Evolutionary conservation across 2,329 filamentous ascomycete species (phyloP).

Genomic region (Epichloe bromicola): DNA sequence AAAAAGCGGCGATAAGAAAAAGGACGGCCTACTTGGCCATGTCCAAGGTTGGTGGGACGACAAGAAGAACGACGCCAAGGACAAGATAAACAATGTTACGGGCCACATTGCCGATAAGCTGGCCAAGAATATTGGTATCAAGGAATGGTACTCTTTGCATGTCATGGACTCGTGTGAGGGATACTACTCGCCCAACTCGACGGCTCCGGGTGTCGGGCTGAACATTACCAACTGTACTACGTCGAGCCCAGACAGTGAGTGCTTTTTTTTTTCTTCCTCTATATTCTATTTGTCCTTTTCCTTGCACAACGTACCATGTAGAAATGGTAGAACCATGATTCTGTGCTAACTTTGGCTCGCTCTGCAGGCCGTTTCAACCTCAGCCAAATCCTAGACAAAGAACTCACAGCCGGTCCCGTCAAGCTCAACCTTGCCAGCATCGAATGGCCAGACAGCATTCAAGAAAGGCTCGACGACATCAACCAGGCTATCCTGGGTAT

Average conservation of each 20-base stretch:
- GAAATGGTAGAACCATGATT: background rate
- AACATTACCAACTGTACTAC: constrained; percentile 33
- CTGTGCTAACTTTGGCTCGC: background rate
- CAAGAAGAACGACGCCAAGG: constrained; percentile 21
- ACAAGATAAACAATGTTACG: constrained; percentile 26
- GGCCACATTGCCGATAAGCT: constrained; percentile 27
- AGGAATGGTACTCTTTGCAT: constrained; percentile 39
- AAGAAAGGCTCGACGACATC: constrained; percentile 34
- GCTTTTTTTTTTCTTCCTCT: background rate
- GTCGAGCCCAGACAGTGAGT: constrained; percentile 4
- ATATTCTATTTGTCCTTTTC: background rate
- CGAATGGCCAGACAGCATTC: constrained; percentile 30
- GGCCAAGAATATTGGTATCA: constrained; percentile 30
- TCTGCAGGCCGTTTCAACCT: constrained; percentile 30
- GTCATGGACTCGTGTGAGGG: constrained; percentile 35
- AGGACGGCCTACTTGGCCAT: constrained; percentile 16
- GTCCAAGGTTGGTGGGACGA: constrained; percentile 18
- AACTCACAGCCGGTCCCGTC: constrained; percentile 32
- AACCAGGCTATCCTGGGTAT: constrained; percentile 34
- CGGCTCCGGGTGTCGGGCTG: constrained; percentile 21
- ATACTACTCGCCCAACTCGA: constrained; percentile 30
- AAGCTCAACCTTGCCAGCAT: constrained; percentile 31
- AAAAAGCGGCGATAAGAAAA: constrained; percentile 11
- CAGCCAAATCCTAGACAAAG: constrained; percentile 30
- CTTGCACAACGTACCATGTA: background rate